These are phyloP conservation scores for Piedraia hortae DNA, from an alignment of 2,329 filamentous ascomycete species.

Conservation along the genomic window DNA sequence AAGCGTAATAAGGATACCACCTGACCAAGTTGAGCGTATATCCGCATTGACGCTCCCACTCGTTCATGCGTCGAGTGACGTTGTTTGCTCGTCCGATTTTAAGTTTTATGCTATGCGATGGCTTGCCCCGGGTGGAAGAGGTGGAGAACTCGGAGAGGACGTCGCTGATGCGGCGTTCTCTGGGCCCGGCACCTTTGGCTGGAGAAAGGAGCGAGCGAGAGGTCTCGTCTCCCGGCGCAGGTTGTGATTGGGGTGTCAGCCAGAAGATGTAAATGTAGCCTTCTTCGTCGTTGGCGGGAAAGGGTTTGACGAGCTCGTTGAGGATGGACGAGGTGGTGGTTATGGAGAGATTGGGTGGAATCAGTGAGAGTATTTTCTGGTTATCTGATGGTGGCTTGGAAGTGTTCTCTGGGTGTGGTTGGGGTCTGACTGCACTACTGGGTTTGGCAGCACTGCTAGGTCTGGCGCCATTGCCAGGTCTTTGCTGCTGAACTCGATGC, in stretches of 20 bases:
- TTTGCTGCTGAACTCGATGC: slow-evolving; percentile 8
- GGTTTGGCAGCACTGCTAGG: too few species aligned
- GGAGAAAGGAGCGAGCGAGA: slow-evolving; percentile 10
- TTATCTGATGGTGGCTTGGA: slow-evolving; percentile 8
- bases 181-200: slow-evolving; percentile 5
- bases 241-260: slow-evolving; percentile 41
- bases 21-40: slow-evolving; percentile 68
- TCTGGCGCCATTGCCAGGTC: too few species aligned
- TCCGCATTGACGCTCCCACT: slow-evolving; percentile 83
- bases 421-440: slow-evolving; percentile 2
- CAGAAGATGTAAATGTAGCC: slow-evolving; percentile 99
- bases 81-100: slow-evolving; percentile 47
- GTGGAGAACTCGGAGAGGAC: slow-evolving; percentile 11
- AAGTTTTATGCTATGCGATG: slow-evolving; percentile 31
- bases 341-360: slow-evolving; percentile 38
- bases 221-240: slow-evolving; percentile 21
- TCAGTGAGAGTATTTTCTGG: slow-evolving; percentile 30
- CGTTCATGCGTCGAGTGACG: slow-evolving; percentile 68
- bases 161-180: slow-evolving; percentile 8
- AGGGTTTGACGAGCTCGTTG: slow-evolving; percentile 46
- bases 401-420: too few species aligned
- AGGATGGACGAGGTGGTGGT: slow-evolving; percentile 42
- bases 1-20: slow-evolving; percentile 56
- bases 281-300: slow-evolving; percentile 46
- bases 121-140: slow-evolving; percentile 2